Percentiles rank a stretch among this genome's conserved stretches.
phyloP scores from a whole-genome alignment of 805 yeast species.

The Starmerella apicola region DNA sequence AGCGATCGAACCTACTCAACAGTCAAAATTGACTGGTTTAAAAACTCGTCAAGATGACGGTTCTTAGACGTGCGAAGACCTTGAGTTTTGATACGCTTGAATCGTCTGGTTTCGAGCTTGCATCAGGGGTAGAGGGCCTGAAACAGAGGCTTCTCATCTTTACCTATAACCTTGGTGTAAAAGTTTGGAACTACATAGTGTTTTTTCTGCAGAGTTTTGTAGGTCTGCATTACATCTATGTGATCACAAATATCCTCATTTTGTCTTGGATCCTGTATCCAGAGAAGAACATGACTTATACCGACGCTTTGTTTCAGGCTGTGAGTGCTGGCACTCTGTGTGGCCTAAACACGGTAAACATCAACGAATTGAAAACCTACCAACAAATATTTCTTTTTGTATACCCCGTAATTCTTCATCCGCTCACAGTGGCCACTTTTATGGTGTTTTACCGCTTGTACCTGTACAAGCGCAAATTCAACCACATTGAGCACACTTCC shows the following conservation, averaged over 20 bases:
- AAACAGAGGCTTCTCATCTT: constrained; percentile 5
- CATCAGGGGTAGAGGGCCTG: constrained; percentile 9
- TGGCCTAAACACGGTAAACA: constrained; percentile 70
- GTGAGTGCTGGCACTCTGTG: constrained; percentile 80
- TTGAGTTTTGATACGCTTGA: too few relatives aligned
- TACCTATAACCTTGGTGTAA: constrained; percentile 7
- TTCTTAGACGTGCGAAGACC: too few relatives aligned
- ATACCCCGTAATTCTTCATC: constrained; percentile 58
- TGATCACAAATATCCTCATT: constrained; percentile 44
- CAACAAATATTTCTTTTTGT: constrained; percentile 70
- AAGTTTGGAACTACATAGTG: background rate
- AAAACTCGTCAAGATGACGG: too few relatives aligned
- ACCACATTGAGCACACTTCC: constrained; percentile 66
- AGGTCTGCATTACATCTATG: constrained; percentile 40
- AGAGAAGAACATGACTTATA: constrained; percentile 47
- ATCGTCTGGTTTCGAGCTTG: constrained; percentile 19
- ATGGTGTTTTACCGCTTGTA: constrained; percentile 67
- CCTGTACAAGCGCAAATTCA: constrained; percentile 82
- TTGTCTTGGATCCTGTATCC: constrained; percentile 74
- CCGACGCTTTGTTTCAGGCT: constrained; percentile 68
- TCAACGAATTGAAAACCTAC: constrained; percentile 51
- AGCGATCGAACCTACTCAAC: too few relatives aligned
- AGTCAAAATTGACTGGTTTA: too few relatives aligned
- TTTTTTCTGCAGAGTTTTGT: constrained; percentile 17
- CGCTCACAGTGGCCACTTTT: constrained; percentile 74